Base-by-base conservation (phyloP, 2,329 filamentous ascomycete genomes). In the Onygenales sp. region DNA sequence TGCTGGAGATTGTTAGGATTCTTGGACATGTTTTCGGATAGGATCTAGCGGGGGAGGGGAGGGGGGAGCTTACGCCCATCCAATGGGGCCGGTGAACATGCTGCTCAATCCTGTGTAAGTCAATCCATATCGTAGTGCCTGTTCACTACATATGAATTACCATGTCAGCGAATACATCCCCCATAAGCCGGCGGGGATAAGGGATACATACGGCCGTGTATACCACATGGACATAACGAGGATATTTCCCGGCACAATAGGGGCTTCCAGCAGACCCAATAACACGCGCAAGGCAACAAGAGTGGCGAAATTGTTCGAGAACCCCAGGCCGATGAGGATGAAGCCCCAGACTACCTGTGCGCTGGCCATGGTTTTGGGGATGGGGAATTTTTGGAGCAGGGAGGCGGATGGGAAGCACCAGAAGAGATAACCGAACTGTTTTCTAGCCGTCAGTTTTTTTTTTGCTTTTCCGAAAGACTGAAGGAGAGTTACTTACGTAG, bases 301-400 rank as follows among this genome's bases (percentile, higher is more conserved):
- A 4, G 58, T 50, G 2, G 63, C 51, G 52, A 66, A 66, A 47
- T 57, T 64, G 35, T 60, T 61, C 14, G 60, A 57, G 14, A 63
- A 65, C 5, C 64, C 64, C 5, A 61, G 64, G 11, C 55, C 61
- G 48, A 66, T 64, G 44, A 47, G 21, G 44, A 78, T 70, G 2
- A 75, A 59, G 6, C 76, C 76, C 76, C 75, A 79, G 8, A 75
- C 60, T 1, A 66, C 61, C 0, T 39, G 36, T 4, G 36, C 36
- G 36, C 36, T 39, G 36, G 36, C 36, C 36, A 39, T 39, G 36
- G 36, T 39, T 39, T 39, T 39, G 9, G 36, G 36, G 36, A 39
- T 39, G 9, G 36, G 13, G 13, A 39, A 39, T n/a, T 39, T 39
- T n/a, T 39, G 36, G 9, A 39, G 36, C 9, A 39, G 36, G 36